Evolutionary conservation across 352 stramenopile species (phyloP), one percentile per base, ranked within the genome.

Genomic region (Globisporangium ultimum): DNA sequence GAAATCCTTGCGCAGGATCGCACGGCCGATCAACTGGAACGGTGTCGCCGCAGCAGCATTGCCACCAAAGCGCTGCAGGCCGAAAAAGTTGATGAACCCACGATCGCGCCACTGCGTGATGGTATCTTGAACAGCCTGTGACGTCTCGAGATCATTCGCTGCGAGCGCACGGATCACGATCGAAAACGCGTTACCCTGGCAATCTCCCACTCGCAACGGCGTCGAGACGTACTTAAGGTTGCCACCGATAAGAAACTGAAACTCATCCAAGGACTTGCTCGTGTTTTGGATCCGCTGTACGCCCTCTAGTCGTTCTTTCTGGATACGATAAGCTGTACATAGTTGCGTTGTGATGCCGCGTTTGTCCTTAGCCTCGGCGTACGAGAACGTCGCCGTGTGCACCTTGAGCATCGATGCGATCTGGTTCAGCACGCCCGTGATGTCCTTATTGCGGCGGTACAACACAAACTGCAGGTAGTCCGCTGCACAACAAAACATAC

Each of bases 71-170:
- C 91, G 80, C 69, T 98, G 93, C 60, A 98, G 88, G 10, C 97
- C 96, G 68, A 98, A 98, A 74, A 98, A 98, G 66, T 99, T 99
- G 56, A 98, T 90, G 65, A 98, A 99, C 3, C 97, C 96, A 28
- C 69, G 66, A 10, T 45, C 40, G 24, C 72, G 54, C 84, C 89
- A 97, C 22, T 53, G 56, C 8, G 50, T 21, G 2, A 96, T 63
- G 12, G 76, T 61, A 0, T 68, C 60, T 0, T 61, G 40, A 6
- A 91, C 60, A 0, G 69, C 60, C 14, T 68, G 64, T 4, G 64
- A 55, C 1, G 66, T 63, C 10, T 74, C 41, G 20, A 90, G 62
- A 22, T 88, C 77, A n/a, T 85, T 68, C 7, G 83, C 62, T 1
- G 82, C 77, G 46, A 98, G 70, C 48, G 96, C 97, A 28, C 97